These are phyloP conservation scores for Cyclocybe aegerita DNA, from an alignment of 768 basidiomycete genomes.

Conservation along the genomic window DNA sequence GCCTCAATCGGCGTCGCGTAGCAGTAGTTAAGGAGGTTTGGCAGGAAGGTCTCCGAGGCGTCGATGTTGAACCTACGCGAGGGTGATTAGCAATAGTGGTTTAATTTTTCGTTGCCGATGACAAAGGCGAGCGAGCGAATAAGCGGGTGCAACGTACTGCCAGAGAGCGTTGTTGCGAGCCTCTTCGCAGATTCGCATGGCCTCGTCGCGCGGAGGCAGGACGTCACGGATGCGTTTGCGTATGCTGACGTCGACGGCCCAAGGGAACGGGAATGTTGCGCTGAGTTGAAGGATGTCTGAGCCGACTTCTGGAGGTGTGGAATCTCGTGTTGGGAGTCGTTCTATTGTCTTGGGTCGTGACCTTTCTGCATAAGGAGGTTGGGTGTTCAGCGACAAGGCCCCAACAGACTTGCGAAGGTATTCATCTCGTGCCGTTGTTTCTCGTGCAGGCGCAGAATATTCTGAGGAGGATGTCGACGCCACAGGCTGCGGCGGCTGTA, in stretches of 20 bases:
- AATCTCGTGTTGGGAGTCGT: slow-evolving; percentile 14
- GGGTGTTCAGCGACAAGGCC: slow-evolving; percentile 21
- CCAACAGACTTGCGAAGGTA: slow-evolving; percentile 22
- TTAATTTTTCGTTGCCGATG: neutral
- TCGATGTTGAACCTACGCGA: slow-evolving; percentile 61
- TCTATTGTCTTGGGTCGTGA: slow-evolving; percentile 14
- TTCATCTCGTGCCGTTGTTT: slow-evolving; percentile 15
- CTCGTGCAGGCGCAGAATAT: neutral
- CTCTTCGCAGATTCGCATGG: slow-evolving; percentile 58
- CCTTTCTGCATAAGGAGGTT: slow-evolving; percentile 21
- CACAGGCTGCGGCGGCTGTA: slow-evolving; percentile 2
- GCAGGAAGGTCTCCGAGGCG: slow-evolving; percentile 67
- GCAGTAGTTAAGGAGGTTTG: slow-evolving; percentile 67
- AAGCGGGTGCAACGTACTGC: slow-evolving; percentile 50
- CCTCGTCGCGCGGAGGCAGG: slow-evolving; percentile 59
- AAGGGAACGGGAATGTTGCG: slow-evolving; percentile 69
- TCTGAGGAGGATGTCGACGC: slow-evolving; percentile 3
- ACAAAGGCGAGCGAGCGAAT: slow-evolving; percentile 8
- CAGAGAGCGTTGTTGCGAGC: slow-evolving; percentile 68
- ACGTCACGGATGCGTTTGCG: slow-evolving; percentile 63
- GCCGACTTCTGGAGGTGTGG: slow-evolving; percentile 37
- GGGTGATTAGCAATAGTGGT: slow-evolving; percentile 1
- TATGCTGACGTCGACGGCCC: slow-evolving; percentile 62
- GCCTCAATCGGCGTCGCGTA: slow-evolving; percentile 60
- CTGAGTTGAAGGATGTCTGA: slow-evolving; percentile 58